A percentile compares a stretch with the other conserved stretches of the same genome.
These are phyloP conservation scores for Inga oerstediana DNA, from an alignment of 306 rosid species.

Conservation along the genomic window DNA sequence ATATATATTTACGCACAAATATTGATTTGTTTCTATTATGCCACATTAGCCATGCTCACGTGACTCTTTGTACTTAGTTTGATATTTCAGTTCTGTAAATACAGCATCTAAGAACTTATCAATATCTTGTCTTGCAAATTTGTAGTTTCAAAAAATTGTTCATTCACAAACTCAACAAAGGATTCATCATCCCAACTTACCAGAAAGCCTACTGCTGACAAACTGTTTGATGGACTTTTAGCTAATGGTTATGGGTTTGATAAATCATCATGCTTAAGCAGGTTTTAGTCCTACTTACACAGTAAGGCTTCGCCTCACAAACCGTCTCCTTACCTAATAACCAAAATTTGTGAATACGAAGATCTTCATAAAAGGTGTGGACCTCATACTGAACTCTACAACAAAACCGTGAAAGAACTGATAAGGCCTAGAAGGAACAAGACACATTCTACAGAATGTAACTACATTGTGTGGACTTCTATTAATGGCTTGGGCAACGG, in stretches of 20 bases:
- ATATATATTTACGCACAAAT: neutral
- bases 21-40: neutral
- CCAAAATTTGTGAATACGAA: conserved; percentile 51
- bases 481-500: conserved; percentile 53
- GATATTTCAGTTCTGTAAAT: neutral
- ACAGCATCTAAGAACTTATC: neutral
- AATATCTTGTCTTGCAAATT: neutral
- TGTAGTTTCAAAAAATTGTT: neutral
- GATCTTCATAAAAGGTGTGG: conserved; percentile 50
- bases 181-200: neutral
- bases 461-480: conserved; percentile 46
- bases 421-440: conserved; percentile 33
- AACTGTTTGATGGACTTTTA: conserved; percentile 38
- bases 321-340: conserved; percentile 47
- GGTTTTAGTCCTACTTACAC: conserved; percentile 44
- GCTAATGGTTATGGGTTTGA: conserved; percentile 33
- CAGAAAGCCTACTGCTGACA: conserved; percentile 25
- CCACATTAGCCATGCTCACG: neutral
- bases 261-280: conserved; percentile 47
- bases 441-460: conserved; percentile 28
- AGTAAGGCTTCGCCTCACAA: conserved; percentile 33
- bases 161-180: neutral
- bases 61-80: neutral
- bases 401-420: conserved; percentile 34
- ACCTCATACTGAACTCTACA: conserved; percentile 47